Base-by-base conservation (phyloP, 345 rosid species). In the Melastoma malabathricum region DNA sequence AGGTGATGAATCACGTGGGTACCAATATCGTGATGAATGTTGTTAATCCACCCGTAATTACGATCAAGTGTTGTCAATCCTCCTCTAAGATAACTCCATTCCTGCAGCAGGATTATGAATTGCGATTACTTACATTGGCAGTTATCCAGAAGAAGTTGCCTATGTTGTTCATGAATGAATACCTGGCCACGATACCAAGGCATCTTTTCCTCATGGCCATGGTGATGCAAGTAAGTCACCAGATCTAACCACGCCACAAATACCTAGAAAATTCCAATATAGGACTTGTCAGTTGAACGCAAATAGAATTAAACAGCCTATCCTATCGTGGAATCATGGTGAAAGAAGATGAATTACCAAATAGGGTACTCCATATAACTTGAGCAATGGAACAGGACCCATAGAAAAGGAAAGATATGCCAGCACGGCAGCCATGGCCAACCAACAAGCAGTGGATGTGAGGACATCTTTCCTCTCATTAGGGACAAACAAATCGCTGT, bases 131-230 rank as follows among this genome's bases (percentile, higher is more conserved):
- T 25, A 18, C 25, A 49, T 20, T 7, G 31, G 19, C 1, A n/a
- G 12, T 2, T 15, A 4, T 18, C 25, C 8, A 13, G 52, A 9
- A 20, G 20, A 10, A 13, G 23, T 20, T 14, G 12, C 31, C 15
- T 25, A 34, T 34, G 41, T 34, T 34, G 41, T 34, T 34, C 9
- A 34, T 34, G 41, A 34, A 34, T 34, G 41, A 57, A 16, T 76
- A 89, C 97, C 94, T 81, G 55, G 17, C 90, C 86, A 1, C 97
- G 90, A 69, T 89, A 86, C 97, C 95, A 89, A 13, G 96, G 97
- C 52, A 89, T 84, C 60, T 81, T 89, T 52, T 68, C 78, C 15
- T 79, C 86, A 22, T 83, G 81, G 44, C 97, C 97, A 20, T 89
- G 97, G 79, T 86, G 95, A 58, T 89, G 95, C 55, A 89, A 51